Conservation (phyloP, 257 asterid species). For the Nicotiana otophora region DNA sequence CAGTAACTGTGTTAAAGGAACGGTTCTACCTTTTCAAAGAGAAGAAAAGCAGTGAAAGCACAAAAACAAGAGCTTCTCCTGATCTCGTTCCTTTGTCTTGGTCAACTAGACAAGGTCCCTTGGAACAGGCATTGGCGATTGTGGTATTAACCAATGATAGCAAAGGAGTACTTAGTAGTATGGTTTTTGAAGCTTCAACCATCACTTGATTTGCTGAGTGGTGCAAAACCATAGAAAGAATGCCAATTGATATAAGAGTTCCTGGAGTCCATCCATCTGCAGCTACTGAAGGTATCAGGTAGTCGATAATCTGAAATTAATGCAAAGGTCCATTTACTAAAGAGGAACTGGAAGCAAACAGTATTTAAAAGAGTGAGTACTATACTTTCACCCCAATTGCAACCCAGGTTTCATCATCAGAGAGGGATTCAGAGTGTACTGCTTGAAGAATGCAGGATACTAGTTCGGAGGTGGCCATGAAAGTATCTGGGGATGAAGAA, state of each 20-base stretch:
- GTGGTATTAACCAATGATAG: slow-evolving; percentile 35
- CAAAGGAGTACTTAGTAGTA: slow-evolving; percentile 56
- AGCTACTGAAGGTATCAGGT: slow-evolving; percentile 36
- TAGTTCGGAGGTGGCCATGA: slow-evolving; percentile 42
- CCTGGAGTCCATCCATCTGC: slow-evolving; percentile 60
- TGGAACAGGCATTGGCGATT: slow-evolving; percentile 57
- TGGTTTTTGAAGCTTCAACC: slow-evolving; percentile 67
- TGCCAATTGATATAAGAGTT: slow-evolving; percentile 45
- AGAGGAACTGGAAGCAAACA: slow-evolving; percentile 6
- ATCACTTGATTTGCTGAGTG: slow-evolving; percentile 61
- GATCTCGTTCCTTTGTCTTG: slow-evolving; percentile 57
- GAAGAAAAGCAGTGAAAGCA: slow-evolving; percentile 62
- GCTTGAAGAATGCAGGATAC: slow-evolving; percentile 45
- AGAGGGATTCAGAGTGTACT: slow-evolving; percentile 49
- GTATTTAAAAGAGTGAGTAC: not conserved
- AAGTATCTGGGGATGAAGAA: slow-evolving; percentile 40
- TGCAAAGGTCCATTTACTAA: slow-evolving; percentile 9
- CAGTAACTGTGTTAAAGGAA: not conserved
- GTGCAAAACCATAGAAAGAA: slow-evolving; percentile 63
- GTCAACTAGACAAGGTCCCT: slow-evolving; percentile 69
- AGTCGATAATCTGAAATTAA: slow-evolving; percentile 51
- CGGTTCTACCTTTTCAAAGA: slow-evolving; percentile 62
- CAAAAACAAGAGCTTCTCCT: slow-evolving; percentile 53
- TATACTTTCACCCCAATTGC: slow-evolving; percentile 60
- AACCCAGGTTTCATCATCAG: slow-evolving; percentile 59